Evolutionary conservation across 2,329 filamentous ascomycete species (phyloP), one percentile per base, ranked within the genome.

Genomic region (Pseudogymnoascus sp.): DNA sequence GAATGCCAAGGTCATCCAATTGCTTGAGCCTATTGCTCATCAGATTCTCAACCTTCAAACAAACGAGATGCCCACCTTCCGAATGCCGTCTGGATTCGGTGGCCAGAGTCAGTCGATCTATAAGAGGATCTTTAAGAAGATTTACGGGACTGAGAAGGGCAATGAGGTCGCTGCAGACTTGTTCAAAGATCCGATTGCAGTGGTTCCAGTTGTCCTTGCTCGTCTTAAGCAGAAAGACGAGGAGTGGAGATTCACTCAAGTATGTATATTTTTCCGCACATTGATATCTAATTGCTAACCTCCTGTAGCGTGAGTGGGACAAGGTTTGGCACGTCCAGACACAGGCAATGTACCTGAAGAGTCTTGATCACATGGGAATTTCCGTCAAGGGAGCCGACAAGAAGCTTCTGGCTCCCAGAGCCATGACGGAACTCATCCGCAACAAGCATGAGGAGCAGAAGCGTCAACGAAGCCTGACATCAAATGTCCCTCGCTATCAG

Each of bases 261-360:
- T n/a, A n/a, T n/a, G n/a, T n/a, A n/a, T n/a, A n/a, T n/a, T n/a
- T n/a, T n/a, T n/a, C n/a, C n/a, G n/a, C n/a, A n/a, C n/a, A n/a
- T n/a, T n/a, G n/a, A n/a, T n/a, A n/a, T n/a, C n/a, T n/a, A n/a
- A n/a, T n/a, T n/a, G n/a, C n/a, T n/a, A n/a, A n/a, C n/a, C n/a
- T n/a, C n/a, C n/a, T n/a, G n/a, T n/a, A 89, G 78, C 90, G 94
- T 30, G 95, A 99, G 71, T 99, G 94, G 94, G 92, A 97, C 73
- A 96, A 96, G 74, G 91, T 99, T 6, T 99, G 94, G 94, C 90
- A 94, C 64, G 86, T 90, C 57, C 94, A 97, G 75, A 97, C 92
- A 21, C 88, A 95, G 70, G 86, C 88, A 68, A 92, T 95, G 77
- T 95, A 96, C 74, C 89, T 95, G 75, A 95, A 91, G 76, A 96